A percentile compares a stretch with the other conserved stretches of the same genome.
phyloP scores from a whole-genome alignment of 2,329 filamentous ascomycete genomes.

The Stagonosporopsis tanaceti region DNA sequence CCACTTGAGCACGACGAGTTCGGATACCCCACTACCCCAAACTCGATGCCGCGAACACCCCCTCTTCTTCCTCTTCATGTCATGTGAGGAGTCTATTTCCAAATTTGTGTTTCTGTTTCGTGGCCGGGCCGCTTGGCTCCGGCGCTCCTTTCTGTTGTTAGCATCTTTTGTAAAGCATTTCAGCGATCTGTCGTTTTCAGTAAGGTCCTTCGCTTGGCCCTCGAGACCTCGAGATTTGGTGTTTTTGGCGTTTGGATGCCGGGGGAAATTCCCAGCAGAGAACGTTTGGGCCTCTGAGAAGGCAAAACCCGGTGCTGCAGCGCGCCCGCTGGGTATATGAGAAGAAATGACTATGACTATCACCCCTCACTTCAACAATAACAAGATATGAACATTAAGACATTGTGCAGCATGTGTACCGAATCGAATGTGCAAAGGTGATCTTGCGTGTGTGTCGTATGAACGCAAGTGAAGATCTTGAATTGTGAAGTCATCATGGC shows the following conservation, averaged over 20 bases:
- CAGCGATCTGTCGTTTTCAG: constrained; percentile 44
- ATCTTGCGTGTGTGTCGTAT: not conserved
- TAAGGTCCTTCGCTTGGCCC: constrained; percentile 45
- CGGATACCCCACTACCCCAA: constrained; percentile 68
- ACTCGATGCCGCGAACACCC: constrained; percentile 77
- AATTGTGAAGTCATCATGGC: constrained; percentile 28
- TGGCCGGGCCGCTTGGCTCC: constrained; percentile 30
- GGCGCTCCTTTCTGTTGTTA: constrained; percentile 31
- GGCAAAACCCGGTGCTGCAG: constrained; percentile 36
- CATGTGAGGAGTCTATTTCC: constrained; percentile 27
- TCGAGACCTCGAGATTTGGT: constrained; percentile 34
- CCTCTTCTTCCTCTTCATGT: constrained; percentile 52
- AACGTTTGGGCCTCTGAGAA: constrained; percentile 6
- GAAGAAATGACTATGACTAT: constrained; percentile 30
- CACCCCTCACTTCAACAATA: constrained; percentile 7
- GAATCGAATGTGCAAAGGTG: not conserved
- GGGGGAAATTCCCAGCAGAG: constrained; percentile 8
- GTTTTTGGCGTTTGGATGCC: constrained; percentile 33
- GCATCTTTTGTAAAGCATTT: constrained; percentile 48
- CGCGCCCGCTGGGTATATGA: constrained; percentile 38
- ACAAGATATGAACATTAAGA: not conserved
- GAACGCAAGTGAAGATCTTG: constrained; percentile 2
- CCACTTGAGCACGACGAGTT: constrained; percentile 72
- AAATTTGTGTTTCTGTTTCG: constrained; percentile 8
- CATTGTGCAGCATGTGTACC: not conserved